phyloP scores from a whole-genome alignment of 352 stramenopile genomes.

The Poterioochromonas sp. region DNA sequence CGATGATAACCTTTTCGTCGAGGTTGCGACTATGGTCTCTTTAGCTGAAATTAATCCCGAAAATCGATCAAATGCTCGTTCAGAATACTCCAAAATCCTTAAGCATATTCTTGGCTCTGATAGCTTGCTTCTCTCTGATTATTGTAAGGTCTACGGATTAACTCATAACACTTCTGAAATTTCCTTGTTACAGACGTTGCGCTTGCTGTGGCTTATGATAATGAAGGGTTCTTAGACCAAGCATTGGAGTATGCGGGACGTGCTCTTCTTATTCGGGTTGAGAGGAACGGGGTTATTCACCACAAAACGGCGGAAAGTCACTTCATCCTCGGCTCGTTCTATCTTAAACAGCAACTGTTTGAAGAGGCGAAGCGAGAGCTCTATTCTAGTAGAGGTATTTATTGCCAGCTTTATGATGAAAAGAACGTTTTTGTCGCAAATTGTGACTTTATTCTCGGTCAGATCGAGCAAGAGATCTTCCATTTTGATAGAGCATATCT shows the following conservation, averaged over 20 bases:
- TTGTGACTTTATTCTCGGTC: not conserved
- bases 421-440: not conserved
- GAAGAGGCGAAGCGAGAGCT: not conserved
- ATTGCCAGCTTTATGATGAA: not conserved
- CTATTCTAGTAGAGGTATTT: not conserved
- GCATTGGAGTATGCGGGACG: not conserved
- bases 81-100: not conserved
- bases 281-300: not conserved
- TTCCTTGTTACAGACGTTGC: too few relatives aligned
- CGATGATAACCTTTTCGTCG: too few relatives aligned
- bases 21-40: too few relatives aligned
- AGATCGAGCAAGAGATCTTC: not conserved
- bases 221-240: not conserved
- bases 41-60: too few relatives aligned
- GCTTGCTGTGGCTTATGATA: not conserved
- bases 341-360: not conserved
- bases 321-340: not conserved
- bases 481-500: not conserved
- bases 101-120: not conserved
- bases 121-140: not conserved
- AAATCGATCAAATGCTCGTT: too few relatives aligned
- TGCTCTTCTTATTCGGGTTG: not conserved
- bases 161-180: too few relatives aligned
- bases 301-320: constrained; percentile 8
- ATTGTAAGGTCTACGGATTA: too few relatives aligned